phyloP scores from a whole-genome alignment of 2,329 filamentous ascomycete species.

The Sclerotinia spermophila region DNA sequence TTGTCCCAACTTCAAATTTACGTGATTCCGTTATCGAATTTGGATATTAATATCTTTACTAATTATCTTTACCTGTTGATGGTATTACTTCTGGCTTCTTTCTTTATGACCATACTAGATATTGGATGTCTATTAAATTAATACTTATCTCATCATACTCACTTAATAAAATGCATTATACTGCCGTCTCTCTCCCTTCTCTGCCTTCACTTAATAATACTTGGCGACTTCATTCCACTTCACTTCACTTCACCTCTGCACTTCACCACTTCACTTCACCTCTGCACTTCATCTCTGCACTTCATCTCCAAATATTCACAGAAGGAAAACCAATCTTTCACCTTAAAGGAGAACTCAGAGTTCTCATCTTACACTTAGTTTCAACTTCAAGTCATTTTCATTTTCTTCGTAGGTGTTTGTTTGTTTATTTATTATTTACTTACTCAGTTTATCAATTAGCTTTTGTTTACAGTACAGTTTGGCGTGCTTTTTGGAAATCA shows the following conservation, averaged over 20 bases:
- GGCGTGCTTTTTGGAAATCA: not conserved
- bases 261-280: not conserved
- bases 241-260: not conserved
- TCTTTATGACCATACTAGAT: not conserved
- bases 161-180: not conserved
- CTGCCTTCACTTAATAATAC: not conserved
- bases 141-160: accelerated
- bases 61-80: not conserved
- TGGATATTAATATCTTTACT: not conserved
- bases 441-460: not conserved
- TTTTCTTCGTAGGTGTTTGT: not conserved
- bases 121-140: not conserved
- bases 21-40: not conserved
- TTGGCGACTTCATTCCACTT: not conserved
- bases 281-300: too few species aligned
- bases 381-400: not conserved
- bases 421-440: not conserved
- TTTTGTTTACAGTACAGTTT: not conserved
- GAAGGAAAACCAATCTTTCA: not conserved
- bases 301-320: not conserved
- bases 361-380: not conserved
- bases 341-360: not conserved
- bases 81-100: not conserved
- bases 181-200: not conserved
- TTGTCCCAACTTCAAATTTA: not conserved